Conservation (phyloP, 2,329 filamentous ascomycete genomes). For the Westerdykella ornata region DNA sequence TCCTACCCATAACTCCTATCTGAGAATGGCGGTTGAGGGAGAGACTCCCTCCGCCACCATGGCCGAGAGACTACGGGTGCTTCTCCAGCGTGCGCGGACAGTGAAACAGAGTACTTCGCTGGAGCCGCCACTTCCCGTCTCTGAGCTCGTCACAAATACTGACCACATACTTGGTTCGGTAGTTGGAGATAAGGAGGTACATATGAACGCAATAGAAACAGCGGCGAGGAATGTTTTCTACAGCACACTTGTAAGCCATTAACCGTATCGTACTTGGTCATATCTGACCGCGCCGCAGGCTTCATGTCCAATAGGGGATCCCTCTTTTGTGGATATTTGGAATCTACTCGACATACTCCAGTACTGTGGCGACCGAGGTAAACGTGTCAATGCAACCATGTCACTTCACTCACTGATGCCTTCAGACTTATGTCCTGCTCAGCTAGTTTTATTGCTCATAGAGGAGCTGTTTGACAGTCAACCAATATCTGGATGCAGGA, state of each 20-base stretch:
- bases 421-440: constrained; percentile 58
- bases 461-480: constrained; percentile 96
- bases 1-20: neutral
- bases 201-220: constrained; percentile 69
- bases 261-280: constrained; percentile 2
- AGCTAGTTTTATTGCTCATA: constrained; percentile 79
- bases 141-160: constrained; percentile 32
- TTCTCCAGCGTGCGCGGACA: constrained; percentile 38
- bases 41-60: constrained; percentile 22
- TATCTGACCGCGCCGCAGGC: constrained; percentile 47
- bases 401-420: constrained; percentile 10
- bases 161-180: constrained; percentile 23
- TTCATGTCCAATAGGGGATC: constrained; percentile 66
- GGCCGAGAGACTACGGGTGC: constrained; percentile 30
- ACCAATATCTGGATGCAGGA: constrained; percentile 83
- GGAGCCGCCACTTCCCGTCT: constrained; percentile 41
- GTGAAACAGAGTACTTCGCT: constrained; percentile 39
- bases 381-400: constrained; percentile 34
- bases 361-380: constrained; percentile 74
- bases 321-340: constrained; percentile 79
- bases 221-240: constrained; percentile 78
- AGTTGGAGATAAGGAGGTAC: constrained; percentile 43
- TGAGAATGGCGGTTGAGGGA: constrained; percentile 24
- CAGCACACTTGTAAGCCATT: constrained; percentile 59
- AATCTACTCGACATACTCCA: constrained; percentile 89